phyloP scores from a whole-genome alignment of 306 rosid genomes.

The Cajanus cajan region DNA sequence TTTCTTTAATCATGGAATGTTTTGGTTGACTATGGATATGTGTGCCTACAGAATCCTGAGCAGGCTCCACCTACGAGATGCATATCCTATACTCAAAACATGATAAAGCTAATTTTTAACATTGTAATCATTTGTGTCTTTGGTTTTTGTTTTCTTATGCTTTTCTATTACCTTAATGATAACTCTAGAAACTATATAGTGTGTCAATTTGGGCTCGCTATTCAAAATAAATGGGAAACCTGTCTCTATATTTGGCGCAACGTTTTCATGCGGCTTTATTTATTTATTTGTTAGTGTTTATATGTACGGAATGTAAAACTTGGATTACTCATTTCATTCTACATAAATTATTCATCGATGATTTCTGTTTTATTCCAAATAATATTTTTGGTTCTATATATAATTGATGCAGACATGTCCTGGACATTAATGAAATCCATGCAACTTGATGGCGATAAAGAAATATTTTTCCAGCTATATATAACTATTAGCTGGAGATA shows the following conservation, averaged over 20 bases:
- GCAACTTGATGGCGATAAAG: not conserved
- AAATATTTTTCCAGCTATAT: not conserved
- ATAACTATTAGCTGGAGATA: not conserved
- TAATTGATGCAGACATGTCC: not conserved
- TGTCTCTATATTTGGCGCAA: not conserved
- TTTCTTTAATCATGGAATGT: constrained; percentile 39
- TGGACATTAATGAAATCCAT: not conserved
- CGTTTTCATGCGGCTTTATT: not conserved
- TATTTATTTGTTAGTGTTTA: not conserved
- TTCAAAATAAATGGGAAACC: constrained; percentile 15
- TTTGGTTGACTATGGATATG: constrained; percentile 41
- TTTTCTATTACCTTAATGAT: constrained; percentile 32
- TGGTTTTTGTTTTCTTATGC: not conserved
- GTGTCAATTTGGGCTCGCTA: constrained; percentile 35
- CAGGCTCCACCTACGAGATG: constrained; percentile 41
- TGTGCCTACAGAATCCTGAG: constrained; percentile 43
- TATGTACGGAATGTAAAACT: not conserved
- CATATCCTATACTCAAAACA: constrained; percentile 14
- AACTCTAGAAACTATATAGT: constrained; percentile 24
- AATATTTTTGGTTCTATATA: not conserved
- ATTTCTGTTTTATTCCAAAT: too few relatives aligned
- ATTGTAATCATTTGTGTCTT: constrained; percentile 39
- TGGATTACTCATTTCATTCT: too few relatives aligned
- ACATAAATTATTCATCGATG: too few relatives aligned
- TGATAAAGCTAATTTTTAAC: constrained; percentile 37